Percentiles rank a stretch among this genome's conserved stretches.
These are phyloP conservation scores for Jacaranda copaia DNA, from an alignment of 257 asterid species.

Conservation along the genomic window DNA sequence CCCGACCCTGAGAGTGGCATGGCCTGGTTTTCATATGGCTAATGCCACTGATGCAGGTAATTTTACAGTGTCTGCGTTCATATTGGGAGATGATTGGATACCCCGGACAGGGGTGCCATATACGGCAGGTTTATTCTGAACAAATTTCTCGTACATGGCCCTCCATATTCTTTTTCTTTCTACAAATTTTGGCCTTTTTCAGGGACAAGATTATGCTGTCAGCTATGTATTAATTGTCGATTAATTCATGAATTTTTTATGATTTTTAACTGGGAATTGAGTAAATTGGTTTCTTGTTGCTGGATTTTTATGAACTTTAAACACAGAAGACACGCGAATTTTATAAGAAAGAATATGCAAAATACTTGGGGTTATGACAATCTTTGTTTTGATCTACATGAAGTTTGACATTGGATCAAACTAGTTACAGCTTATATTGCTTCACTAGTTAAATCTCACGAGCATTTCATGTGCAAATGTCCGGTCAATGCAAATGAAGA, in stretches of 20 bases:
- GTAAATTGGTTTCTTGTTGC: neutral
- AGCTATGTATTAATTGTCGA: too few species aligned
- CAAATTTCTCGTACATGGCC: neutral
- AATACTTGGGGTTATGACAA: too few species aligned
- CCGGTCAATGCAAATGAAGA: too few species aligned
- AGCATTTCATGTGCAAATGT: too few species aligned
- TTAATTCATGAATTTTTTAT: neutral
- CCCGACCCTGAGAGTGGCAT: conserved; percentile 44
- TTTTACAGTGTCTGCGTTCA: conserved; percentile 48
- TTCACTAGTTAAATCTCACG: too few species aligned
- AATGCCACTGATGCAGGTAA: conserved; percentile 49
- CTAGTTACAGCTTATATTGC: too few species aligned
- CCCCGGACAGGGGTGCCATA: conserved; percentile 53
- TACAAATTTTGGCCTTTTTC: neutral
- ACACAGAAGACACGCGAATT: neutral
- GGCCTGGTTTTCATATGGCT: conserved; percentile 55
- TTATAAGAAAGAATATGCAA: too few species aligned
- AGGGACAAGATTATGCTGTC: neutral
- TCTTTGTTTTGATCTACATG: too few species aligned
- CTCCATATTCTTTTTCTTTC: neutral
- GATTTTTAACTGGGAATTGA: neutral
- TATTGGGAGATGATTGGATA: conserved; percentile 57
- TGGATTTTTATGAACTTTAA: neutral
- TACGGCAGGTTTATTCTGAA: conserved; percentile 32
- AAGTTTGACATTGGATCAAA: too few species aligned